A percentile compares a stretch with the other conserved stretches of the same genome.
These are phyloP conservation scores for Microbotryum silenes-acaulis DNA, from an alignment of 1,284 basidiomycete species.

Conservation along the genomic window DNA sequence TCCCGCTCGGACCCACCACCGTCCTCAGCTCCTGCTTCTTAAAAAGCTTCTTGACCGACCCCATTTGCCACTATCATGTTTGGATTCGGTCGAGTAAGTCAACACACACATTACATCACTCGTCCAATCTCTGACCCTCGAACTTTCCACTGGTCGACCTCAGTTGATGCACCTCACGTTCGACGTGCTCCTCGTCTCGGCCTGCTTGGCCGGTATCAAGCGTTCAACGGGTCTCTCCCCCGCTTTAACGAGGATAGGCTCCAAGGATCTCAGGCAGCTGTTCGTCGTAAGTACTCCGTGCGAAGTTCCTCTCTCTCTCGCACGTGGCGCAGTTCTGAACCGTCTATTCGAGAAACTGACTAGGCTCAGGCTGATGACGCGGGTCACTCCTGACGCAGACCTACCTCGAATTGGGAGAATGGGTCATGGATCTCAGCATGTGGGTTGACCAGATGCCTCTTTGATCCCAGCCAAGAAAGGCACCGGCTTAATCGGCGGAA, in stretches of 20 bases:
- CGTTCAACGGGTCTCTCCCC: constrained; percentile 69
- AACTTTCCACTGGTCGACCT: too few relatives aligned
- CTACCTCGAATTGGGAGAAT: constrained; percentile 27
- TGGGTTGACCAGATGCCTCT: neutral
- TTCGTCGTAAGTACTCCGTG: neutral
- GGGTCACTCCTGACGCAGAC: neutral
- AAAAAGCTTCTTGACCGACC: too few relatives aligned
- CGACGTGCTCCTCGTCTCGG: constrained; percentile 66
- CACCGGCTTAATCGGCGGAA: too few relatives aligned
- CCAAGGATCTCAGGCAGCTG: constrained; percentile 26
- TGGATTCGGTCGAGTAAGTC: too few relatives aligned
- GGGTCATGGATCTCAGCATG: constrained; percentile 7
- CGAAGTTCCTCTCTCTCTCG: too few relatives aligned
- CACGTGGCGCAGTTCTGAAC: neutral
- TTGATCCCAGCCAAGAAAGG: neutral
- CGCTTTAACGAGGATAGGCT: constrained; percentile 7
- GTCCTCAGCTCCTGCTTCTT: too few relatives aligned
- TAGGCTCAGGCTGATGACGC: neutral
- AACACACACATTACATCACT: too few relatives aligned
- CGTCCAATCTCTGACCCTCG: too few relatives aligned
- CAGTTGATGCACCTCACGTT: constrained; percentile 60
- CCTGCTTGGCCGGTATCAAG: constrained; percentile 68
- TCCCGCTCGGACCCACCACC: too few relatives aligned
- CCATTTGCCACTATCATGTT: too few relatives aligned
- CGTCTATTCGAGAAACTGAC: neutral